These are phyloP conservation scores for Plasmodium gaboni DNA, from an alignment of 169 alveolate genomes.

Conservation along the genomic window DNA sequence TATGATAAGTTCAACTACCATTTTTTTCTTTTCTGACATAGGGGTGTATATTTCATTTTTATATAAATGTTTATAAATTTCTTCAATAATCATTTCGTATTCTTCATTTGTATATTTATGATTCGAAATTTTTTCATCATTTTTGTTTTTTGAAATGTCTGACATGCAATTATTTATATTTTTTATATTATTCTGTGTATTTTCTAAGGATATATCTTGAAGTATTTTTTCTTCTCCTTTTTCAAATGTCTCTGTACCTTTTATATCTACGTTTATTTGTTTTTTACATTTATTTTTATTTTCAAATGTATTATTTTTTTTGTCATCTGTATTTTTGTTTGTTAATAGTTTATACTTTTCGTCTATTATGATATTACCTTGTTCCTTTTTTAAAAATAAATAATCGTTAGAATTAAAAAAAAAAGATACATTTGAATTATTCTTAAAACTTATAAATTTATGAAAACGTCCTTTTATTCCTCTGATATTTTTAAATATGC, in stretches of 20 bases:
- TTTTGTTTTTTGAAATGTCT: background rate
- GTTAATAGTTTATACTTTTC: background rate
- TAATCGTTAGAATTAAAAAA: conserved; percentile 31
- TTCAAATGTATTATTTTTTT: too few relatives aligned
- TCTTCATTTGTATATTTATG: conserved; percentile 30
- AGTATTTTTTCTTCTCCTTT: background rate
- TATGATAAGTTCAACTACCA: conserved; percentile 20
- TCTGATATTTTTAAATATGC: conserved; percentile 14
- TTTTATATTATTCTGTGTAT: background rate
- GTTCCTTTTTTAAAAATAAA: background rate
- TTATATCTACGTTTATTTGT: too few relatives aligned
- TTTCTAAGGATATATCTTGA: background rate
- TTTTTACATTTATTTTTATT: background rate
- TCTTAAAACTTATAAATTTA: conserved; percentile 9
- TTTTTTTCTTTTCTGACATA: conserved; percentile 17
- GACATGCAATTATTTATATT: background rate
- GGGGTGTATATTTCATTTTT: background rate
- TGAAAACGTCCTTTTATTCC: conserved; percentile 7
- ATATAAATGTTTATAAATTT: conserved; percentile 31
- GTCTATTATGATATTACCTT: background rate
- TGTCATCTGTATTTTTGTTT: background rate
- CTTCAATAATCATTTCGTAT: conserved; percentile 18
- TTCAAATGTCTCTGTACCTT: too few relatives aligned
- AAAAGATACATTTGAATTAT: background rate
- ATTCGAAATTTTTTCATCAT: background rate